These are phyloP conservation scores for Ceratocystis huliohia DNA, from an alignment of 2,329 filamentous ascomycete species.

Conservation along the genomic window DNA sequence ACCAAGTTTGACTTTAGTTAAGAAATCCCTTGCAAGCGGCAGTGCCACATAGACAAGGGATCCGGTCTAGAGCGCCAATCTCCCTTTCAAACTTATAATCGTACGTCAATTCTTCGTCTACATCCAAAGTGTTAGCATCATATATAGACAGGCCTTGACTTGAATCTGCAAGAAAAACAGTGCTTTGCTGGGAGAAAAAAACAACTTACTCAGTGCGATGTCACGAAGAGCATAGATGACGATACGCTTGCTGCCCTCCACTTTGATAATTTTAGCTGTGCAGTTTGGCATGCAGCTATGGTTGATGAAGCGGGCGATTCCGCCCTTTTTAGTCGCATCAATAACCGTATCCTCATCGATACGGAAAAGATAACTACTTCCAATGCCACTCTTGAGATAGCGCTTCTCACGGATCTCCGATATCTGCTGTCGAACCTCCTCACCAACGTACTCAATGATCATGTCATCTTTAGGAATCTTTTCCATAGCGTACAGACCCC, in stretches of 20 bases:
- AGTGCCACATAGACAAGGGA: slow-evolving; percentile 93
- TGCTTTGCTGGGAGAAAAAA: not conserved
- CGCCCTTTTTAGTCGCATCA: slow-evolving; percentile 95
- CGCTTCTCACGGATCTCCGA: slow-evolving; percentile 88
- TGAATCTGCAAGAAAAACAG: not conserved
- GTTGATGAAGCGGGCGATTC: slow-evolving; percentile 97
- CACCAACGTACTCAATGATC: slow-evolving; percentile 99
- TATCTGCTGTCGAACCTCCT: slow-evolving; percentile 92
- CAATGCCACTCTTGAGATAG: slow-evolving; percentile 92
- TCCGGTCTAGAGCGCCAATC: slow-evolving; percentile 84
- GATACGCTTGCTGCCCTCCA: slow-evolving; percentile 94
- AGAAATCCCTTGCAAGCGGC: slow-evolving; percentile 97
- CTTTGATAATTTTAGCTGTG: slow-evolving; percentile 98
- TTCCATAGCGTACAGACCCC: slow-evolving; percentile 95
- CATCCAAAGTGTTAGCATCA: slow-evolving; percentile 21
- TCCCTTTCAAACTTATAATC: slow-evolving; percentile 99
- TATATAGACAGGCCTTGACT: not conserved
- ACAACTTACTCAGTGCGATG: slow-evolving; percentile 75
- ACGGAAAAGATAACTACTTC: slow-evolving; percentile 92
- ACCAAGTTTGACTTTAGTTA: slow-evolving; percentile 47
- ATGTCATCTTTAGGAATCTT: slow-evolving; percentile 96
- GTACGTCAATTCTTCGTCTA: slow-evolving; percentile 97
- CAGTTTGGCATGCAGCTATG: slow-evolving; percentile 97
- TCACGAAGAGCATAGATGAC: slow-evolving; percentile 97
- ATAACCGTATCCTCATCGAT: slow-evolving; percentile 97